Conservation (phyloP, 2,329 filamentous ascomycete genomes). For the Alternaria ethzedia region DNA sequence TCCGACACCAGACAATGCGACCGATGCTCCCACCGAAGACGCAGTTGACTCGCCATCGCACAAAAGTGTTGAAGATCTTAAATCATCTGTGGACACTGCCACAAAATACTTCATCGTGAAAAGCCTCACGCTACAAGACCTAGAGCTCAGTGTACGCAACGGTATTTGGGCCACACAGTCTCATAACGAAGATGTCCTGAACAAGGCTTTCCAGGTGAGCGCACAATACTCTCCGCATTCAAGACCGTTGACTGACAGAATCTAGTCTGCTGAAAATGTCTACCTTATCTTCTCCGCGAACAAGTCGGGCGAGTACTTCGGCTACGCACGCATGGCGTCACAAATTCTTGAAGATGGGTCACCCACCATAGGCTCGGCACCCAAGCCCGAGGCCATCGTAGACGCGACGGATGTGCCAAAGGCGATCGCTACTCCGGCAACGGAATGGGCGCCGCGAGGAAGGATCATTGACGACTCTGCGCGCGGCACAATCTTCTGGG, state of each 20-base stretch:
- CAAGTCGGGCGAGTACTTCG: constrained; percentile 96
- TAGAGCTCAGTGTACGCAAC: constrained; percentile 85
- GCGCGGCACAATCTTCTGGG: constrained; percentile 97
- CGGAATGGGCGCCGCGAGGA: constrained; percentile 77
- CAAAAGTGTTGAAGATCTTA: constrained; percentile 18
- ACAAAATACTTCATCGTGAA: constrained; percentile 93
- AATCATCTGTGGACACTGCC: constrained; percentile 36
- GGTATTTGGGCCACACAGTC: constrained; percentile 93
- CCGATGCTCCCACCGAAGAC: constrained; percentile 14
- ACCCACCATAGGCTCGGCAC: constrained; percentile 57
- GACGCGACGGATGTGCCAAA: constrained; percentile 73
- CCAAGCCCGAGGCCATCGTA: constrained; percentile 62
- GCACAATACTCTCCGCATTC: too few relatives aligned
- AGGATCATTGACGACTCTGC: constrained; percentile 91
- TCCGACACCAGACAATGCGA: constrained; percentile 23
- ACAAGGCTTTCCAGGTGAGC: constrained; percentile 79
- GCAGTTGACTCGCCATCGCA: constrained; percentile 13
- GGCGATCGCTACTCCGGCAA: constrained; percentile 80
- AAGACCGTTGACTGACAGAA: constrained; percentile 19
- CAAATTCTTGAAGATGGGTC: constrained; percentile 77
- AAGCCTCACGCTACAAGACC: constrained; percentile 86
- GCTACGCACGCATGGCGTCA: constrained; percentile 89
- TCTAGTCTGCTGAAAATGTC: constrained; percentile 77
- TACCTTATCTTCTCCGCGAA: constrained; percentile 96
- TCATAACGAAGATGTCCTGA: constrained; percentile 86